Evolutionary conservation across 1,284 basidiomycete genomes (phyloP), one percentile per base, ranked within the genome.

Genomic region (Cryptococcus floricola): DNA sequence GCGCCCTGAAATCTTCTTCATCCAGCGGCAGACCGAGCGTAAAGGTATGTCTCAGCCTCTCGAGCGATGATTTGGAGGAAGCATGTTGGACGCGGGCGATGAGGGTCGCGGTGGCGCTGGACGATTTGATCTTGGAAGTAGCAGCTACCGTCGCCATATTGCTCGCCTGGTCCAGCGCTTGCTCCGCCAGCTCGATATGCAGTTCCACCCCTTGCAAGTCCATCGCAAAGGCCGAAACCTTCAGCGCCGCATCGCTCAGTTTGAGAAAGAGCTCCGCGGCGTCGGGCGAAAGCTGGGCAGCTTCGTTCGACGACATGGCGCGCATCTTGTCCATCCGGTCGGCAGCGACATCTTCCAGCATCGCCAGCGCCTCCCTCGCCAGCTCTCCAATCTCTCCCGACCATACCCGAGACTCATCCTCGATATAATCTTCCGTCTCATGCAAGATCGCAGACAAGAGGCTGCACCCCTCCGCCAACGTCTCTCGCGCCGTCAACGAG

Each of bases 101-200:
- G 43, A 74, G 68, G 28, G 66, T 71, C 34, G 67, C 63, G 8
- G 67, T 66, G 4, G 63, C 58, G 16, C 60, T 63, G 9, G 64
- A 61, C 1, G 64, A 64, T 46, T 65, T 64, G 48, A 67, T 57
- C 28, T 62, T 56, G 28, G 64, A 58, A 1, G 65, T 54, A 1
- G 65, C 67, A 18, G 70, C 67, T 3, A 73, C 58, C 1, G 69
- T 69, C 1, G 73, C 71, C 74, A 75, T 74, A 57, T 75, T 73
- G 37, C 70, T 70, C 12, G 75, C 74, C 56, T 75, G 74, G 50
- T 76, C 74, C 9, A 76, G 63, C 13, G 74, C 73, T 48, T 74
- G 69, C 52, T 75, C 74, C 39, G 72, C 67, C 4, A 76, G 58
- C 53, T 73, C 73, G 53, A 71, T 58, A 46, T 74, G 65, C 9